These are phyloP conservation scores for Craterostigma plantagineum DNA, from an alignment of 257 asterid species.

Conservation along the genomic window DNA sequence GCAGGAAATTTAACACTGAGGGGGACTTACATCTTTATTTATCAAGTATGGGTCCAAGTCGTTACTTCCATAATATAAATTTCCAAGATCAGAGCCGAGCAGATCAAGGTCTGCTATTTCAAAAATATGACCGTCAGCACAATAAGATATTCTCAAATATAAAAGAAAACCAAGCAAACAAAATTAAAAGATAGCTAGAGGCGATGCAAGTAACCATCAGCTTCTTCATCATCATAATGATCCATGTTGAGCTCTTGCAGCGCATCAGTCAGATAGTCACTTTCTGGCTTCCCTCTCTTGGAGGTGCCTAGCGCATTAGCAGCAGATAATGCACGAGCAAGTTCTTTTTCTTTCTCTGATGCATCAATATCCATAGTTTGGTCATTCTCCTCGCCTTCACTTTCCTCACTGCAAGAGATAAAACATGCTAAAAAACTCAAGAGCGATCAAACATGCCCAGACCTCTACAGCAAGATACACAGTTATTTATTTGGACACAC, in stretches of 20 bases:
- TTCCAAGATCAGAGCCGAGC: constrained; percentile 44
- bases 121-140: no score
- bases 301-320: constrained; percentile 57
- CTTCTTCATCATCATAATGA: constrained; percentile 76
- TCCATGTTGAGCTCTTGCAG: constrained; percentile 74
- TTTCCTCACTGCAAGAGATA: constrained; percentile 20
- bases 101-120: constrained; percentile 46
- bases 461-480: no score
- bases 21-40: constrained; percentile 29
- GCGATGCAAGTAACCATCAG: constrained; percentile 22
- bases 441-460: no score
- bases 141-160: not conserved
- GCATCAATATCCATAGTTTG: constrained; percentile 32
- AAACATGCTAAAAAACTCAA: not conserved
- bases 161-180: not conserved
- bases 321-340: constrained; percentile 50
- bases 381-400: constrained; percentile 30
- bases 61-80: constrained; percentile 49
- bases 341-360: constrained; percentile 23
- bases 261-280: constrained; percentile 41
- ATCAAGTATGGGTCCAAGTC: constrained; percentile 77
- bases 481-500: no score
- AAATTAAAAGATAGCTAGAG: not conserved
- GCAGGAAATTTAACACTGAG: not conserved
- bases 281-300: constrained; percentile 17